Evolutionary conservation across 2,329 filamentous ascomycete genomes (phyloP).

Genomic region (Aotearoamyces nothofagi): DNA sequence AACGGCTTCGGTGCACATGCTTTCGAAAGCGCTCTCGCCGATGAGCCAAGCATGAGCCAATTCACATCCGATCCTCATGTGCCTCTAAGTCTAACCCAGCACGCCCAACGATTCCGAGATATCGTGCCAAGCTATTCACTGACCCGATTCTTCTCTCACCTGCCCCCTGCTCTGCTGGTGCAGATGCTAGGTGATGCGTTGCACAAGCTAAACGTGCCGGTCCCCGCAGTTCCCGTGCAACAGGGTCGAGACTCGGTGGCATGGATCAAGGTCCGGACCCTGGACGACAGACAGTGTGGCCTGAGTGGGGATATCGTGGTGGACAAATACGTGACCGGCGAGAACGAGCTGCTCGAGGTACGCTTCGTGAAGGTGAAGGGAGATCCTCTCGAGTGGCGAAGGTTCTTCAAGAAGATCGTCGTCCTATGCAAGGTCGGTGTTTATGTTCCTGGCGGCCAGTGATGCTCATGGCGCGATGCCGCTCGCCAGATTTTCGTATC

Average conservation of each 20-base stretch:
- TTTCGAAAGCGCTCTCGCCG: conserved; percentile 53
- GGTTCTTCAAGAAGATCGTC: conserved; percentile 94
- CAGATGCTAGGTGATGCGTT: conserved; percentile 69
- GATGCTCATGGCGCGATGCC: neutral
- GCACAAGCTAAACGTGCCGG: conserved; percentile 71
- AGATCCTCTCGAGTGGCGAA: conserved; percentile 88
- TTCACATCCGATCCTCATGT: conserved; percentile 70
- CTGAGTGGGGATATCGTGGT: conserved; percentile 64
- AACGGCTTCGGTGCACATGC: conserved; percentile 24
- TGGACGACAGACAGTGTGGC: conserved; percentile 56
- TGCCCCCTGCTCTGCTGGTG: conserved; percentile 59
- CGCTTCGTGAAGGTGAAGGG: conserved; percentile 90
- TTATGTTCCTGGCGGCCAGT: conserved; percentile 33
- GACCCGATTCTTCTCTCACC: conserved; percentile 81
- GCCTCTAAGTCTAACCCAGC: conserved; percentile 74
- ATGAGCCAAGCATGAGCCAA: conserved; percentile 77
- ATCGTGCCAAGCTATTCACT: conserved; percentile 79
- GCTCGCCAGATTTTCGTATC: neutral
- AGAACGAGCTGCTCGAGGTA: conserved; percentile 59
- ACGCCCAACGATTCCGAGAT: conserved; percentile 75
- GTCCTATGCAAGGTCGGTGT: conserved; percentile 77
- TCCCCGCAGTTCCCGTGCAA: conserved; percentile 29
- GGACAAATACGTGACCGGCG: conserved; percentile 42
- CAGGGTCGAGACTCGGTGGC: conserved; percentile 39
- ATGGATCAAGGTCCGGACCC: conserved; percentile 58